Conservation (phyloP, 192 early-diverging fungal species). For the Glomus cerebriforme region DNA sequence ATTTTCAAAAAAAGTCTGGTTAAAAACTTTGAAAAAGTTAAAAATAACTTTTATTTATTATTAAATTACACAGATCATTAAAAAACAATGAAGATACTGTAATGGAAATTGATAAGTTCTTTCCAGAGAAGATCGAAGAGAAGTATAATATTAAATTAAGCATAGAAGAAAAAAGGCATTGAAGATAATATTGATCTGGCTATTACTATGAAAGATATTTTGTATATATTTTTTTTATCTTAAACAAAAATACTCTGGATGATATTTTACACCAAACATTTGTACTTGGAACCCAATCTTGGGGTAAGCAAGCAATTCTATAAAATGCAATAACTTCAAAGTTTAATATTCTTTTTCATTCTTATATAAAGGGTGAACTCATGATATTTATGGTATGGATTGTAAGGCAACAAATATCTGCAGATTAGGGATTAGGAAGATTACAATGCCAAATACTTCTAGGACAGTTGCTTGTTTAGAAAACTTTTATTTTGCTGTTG, state of each 20-base stretch:
- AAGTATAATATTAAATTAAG: constrained; percentile 15
- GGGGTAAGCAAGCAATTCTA: constrained; percentile 33
- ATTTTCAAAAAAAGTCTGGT: constrained; percentile 30
- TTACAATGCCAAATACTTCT: background rate
- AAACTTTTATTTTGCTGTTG: constrained; percentile 5
- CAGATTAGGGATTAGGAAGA: constrained; percentile 6
- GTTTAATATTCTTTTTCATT: background rate
- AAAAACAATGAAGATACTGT: background rate
- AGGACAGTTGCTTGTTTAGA: constrained; percentile 18
- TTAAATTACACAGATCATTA: constrained; percentile 25
- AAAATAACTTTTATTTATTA: constrained; percentile 22
- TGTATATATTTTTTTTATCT: too few species aligned
- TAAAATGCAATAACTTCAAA: background rate
- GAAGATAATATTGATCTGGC: too few species aligned
- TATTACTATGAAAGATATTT: too few species aligned
- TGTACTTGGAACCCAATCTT: constrained; percentile 32
- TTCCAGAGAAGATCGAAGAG: constrained; percentile 1
- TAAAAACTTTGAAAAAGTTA: constrained; percentile 32
- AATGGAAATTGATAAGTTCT: constrained; percentile 13
- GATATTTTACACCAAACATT: constrained; percentile 31
- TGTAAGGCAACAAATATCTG: constrained; percentile 23
- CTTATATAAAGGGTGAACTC: constrained; percentile 10
- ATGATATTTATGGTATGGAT: constrained; percentile 9
- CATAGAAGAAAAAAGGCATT: constrained; percentile 7
- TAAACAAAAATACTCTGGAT: background rate